Base-by-base conservation (phyloP, 257 asterid species). In the Salvia splendens region DNA sequence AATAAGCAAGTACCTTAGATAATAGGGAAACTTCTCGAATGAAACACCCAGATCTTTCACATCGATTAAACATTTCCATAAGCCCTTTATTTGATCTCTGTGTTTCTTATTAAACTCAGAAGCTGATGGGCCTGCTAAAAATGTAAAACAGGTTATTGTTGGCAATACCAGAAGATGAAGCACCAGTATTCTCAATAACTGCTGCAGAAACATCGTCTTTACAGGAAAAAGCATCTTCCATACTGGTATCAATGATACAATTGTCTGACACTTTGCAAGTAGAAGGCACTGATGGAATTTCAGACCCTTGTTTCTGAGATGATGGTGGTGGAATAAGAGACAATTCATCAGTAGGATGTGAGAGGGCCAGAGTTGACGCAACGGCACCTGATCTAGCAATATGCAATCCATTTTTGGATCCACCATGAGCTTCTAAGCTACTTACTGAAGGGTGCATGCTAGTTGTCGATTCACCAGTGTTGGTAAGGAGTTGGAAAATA, bases 1-100 rank as follows among this genome's bases (percentile, higher is more conserved):
- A 70, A 41, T 12, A 40, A 57, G 67, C 41, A 20, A 11, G 16
- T 72, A 72, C 77, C 97, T 89, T 66, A 92, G 74, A 73, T 89
- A 92, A 70, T 92, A 92, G 3, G 98, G 97, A 68, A 92, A 89
- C 45, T 82, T 84, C 62, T 84, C 96, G 65, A 89, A 87, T 9
- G 98, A 80, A 56, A 83, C 79, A 38, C 82, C 89, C 20, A 87
- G 81, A 67, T 68, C 62, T 73, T 74, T 69, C 52, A 85, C 75
- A 75, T 83, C 82, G 51, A 89, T 66, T 64, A 84, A 57, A 69
- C 95, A 87, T 76, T 79, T 81, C 67, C 56, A 87, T 58, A 92
- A 71, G 53, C 73, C 69, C 79, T 85, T 84, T 8, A 50, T 55
- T 60, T 67, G 72, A 70, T 74, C 83, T 60, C 82, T 73, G 54